phyloP scores from a whole-genome alignment of 176 grass and related monocot species.

The Coix lacrymajobi region DNA sequence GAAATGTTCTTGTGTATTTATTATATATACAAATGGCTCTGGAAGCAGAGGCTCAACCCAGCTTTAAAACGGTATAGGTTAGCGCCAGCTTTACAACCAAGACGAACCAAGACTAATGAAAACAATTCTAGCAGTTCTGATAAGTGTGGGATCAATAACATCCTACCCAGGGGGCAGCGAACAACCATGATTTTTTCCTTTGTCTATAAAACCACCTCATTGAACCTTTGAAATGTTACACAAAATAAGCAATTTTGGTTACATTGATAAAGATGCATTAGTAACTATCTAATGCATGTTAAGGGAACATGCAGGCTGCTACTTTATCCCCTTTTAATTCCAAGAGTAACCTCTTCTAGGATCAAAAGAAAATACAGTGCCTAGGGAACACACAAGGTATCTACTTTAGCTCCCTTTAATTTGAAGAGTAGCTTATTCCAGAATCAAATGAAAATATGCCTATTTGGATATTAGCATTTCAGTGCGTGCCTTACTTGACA shows the following conservation, averaged over 20 bases:
- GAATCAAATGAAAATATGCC: not conserved
- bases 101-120: not conserved
- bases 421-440: not conserved
- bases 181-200: not conserved
- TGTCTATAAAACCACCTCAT: not conserved
- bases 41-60: not conserved
- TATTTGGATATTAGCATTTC: not conserved
- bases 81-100: not conserved
- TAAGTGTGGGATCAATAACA: not conserved
- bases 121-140: not conserved
- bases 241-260: not conserved
- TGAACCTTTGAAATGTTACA: not conserved
- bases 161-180: not conserved
- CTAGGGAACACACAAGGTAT: not conserved
- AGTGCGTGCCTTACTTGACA: not conserved
- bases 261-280: not conserved
- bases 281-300: not conserved
- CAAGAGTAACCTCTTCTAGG: not conserved
- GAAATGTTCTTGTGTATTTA: not conserved
- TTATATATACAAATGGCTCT: not conserved
- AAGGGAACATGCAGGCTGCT: not conserved
- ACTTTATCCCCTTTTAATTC: not conserved
- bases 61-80: not conserved
- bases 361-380: not conserved
- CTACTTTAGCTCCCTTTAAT: not conserved